phyloP scores from a whole-genome alignment of 2,329 filamentous ascomycete genomes.

The Phialophora expanda region DNA sequence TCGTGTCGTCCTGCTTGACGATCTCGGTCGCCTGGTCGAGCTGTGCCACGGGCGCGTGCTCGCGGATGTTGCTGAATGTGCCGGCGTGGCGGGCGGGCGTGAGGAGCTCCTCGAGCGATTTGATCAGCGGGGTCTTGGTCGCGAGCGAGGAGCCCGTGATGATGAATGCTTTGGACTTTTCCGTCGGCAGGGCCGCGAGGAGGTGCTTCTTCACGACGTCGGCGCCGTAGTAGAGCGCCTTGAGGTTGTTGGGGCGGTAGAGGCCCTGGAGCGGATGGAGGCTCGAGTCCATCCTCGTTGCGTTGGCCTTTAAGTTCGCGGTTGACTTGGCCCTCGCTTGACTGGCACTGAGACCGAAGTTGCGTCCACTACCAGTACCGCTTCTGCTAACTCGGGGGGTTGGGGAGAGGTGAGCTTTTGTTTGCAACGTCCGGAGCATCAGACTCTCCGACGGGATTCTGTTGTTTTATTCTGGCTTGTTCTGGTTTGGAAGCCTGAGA shows the following conservation, averaged over 20 bases:
- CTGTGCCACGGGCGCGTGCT: constrained; percentile 62
- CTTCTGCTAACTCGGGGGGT: background rate
- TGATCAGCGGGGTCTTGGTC: constrained; percentile 59
- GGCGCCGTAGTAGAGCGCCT: constrained; percentile 58
- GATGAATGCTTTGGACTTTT: constrained; percentile 61
- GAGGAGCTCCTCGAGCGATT: constrained; percentile 57
- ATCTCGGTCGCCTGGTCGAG: constrained; percentile 58
- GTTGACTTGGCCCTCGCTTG: background rate
- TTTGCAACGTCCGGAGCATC: constrained; percentile 20
- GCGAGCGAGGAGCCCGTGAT: constrained; percentile 61
- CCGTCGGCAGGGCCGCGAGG: constrained; percentile 49
- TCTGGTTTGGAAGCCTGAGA: background rate
- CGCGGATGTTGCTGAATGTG: constrained; percentile 61
- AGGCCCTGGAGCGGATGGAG: constrained; percentile 45
- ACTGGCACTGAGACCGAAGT: constrained; percentile 6
- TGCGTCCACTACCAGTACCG: background rate
- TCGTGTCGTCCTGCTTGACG: constrained; percentile 51
- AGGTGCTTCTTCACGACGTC: constrained; percentile 56
- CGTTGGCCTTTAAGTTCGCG: background rate
- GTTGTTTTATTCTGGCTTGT: background rate
- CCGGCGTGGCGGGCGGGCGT: constrained; percentile 55
- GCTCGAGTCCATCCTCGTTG: constrained; percentile 19
- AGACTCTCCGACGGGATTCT: background rate
- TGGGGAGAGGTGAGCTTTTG: constrained; percentile 21
- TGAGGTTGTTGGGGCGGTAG: constrained; percentile 56